phyloP scores from a whole-genome alignment of 805 yeast genomes.

The Candida sonorensis region DNA sequence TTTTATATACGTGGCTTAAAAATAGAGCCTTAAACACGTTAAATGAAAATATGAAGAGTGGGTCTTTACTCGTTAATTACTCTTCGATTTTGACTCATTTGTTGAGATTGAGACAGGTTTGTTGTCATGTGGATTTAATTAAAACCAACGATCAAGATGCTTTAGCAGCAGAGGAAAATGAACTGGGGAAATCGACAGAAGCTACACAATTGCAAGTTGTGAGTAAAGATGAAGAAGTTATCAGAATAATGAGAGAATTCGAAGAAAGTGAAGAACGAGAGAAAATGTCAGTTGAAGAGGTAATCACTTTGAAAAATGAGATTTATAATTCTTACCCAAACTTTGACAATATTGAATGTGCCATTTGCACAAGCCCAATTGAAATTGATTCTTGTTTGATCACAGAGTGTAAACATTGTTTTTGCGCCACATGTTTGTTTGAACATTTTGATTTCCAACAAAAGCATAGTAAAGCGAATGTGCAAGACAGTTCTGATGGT shows the following conservation, averaged over 20 bases:
- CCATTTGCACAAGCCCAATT: conserved; percentile 73
- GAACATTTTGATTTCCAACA: conserved; percentile 70
- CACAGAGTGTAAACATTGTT: conserved; percentile 75
- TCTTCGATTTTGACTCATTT: conserved; percentile 79
- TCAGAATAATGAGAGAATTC: conserved; percentile 14
- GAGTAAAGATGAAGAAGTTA: conserved; percentile 2
- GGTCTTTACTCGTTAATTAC: conserved; percentile 65
- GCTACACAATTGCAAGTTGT: conserved; percentile 4
- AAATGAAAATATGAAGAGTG: conserved; percentile 50
- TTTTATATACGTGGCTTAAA: conserved; percentile 62
- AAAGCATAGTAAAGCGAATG: conserved; percentile 10
- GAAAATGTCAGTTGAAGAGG: conserved; percentile 18
- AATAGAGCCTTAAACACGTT: conserved; percentile 60
- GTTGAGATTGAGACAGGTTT: conserved; percentile 75
- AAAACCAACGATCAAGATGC: conserved; percentile 28
- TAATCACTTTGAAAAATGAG: conserved; percentile 18
- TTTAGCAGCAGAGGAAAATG: conserved; percentile 31
- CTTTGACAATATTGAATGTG: conserved; percentile 58
- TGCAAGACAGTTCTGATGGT: too few relatives aligned
- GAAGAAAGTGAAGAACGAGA: conserved; percentile 22
- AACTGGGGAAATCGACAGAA: conserved; percentile 2
- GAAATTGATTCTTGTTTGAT: conserved; percentile 41
- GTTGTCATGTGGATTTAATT: conserved; percentile 75
- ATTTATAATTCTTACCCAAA: conserved; percentile 28
- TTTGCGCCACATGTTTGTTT: conserved; percentile 64